phyloP scores from a whole-genome alignment of 1,284 basidiomycete genomes.

The Cystobasidium sp. region DNA sequence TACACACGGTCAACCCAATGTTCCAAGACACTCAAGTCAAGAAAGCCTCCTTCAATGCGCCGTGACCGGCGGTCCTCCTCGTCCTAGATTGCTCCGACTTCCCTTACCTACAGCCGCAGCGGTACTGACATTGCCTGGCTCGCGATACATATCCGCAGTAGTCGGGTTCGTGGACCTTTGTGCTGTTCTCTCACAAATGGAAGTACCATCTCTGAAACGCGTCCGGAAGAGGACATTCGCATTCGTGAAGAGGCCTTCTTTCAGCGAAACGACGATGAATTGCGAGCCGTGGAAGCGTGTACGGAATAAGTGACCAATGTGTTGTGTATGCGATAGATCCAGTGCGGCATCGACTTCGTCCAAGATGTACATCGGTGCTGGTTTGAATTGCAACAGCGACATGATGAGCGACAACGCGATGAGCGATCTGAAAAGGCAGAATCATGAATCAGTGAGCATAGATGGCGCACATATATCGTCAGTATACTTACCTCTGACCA shows the following conservation, averaged over 20 bases:
- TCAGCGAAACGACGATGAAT: conserved; percentile 96
- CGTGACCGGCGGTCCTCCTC: neutral
- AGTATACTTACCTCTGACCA: conserved; percentile 90
- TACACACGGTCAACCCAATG: no score
- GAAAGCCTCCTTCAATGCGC: conserved; percentile 16
- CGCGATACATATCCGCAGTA: conserved; percentile 35
- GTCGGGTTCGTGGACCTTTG: conserved; percentile 35
- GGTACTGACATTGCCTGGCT: conserved; percentile 2
- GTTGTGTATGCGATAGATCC: conserved; percentile 89
- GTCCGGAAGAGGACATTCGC: conserved; percentile 93
- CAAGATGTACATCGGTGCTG: conserved; percentile 99
- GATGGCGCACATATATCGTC: no score
- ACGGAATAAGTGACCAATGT: conserved; percentile 94
- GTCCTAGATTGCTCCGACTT: neutral
- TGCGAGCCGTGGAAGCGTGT: conserved; percentile 97
- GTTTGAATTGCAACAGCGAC: conserved; percentile 97
- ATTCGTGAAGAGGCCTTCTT: conserved; percentile 96
- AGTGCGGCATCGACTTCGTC: conserved; percentile 74
- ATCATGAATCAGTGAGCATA: conserved; percentile 13
- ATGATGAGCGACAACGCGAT: conserved; percentile 97
- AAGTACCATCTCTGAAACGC: conserved; percentile 58
- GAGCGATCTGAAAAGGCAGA: conserved; percentile 70
- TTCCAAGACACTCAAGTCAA: no score
- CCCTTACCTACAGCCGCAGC: neutral
- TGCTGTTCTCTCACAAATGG: conserved; percentile 40